phyloP scores from a whole-genome alignment of 169 alveolate genomes.

The Plasmodium billcollinsi region DNA sequence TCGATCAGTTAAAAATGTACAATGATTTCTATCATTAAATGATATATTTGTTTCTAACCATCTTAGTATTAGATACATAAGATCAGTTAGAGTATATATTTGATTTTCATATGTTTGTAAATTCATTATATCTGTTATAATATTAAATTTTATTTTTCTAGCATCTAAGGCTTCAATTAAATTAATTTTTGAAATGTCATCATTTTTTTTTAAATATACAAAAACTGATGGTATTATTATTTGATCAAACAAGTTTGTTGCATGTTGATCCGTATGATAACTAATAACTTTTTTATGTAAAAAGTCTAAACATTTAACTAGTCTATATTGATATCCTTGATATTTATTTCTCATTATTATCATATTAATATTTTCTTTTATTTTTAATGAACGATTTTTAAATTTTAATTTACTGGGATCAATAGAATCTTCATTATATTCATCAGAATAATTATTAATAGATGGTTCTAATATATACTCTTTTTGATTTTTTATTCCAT shows the following conservation, averaged over 20 bases:
- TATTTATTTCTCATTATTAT: slow-evolving; percentile 13
- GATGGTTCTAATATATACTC: slow-evolving; percentile 15
- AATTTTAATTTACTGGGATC: neutral
- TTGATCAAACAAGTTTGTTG: slow-evolving; percentile 57
- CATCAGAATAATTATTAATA: slow-evolving; percentile 15
- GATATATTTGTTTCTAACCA: slow-evolving; percentile 26
- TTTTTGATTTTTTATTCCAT: neutral
- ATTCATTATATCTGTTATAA: slow-evolving; percentile 65
- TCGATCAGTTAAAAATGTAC: slow-evolving; percentile 28
- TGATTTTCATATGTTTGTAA: slow-evolving; percentile 47
- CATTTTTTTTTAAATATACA: slow-evolving; percentile 13
- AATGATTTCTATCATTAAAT: neutral
- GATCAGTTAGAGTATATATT: slow-evolving; percentile 19
- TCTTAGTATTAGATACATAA: slow-evolving; percentile 30
- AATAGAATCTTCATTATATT: neutral
- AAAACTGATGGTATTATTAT: slow-evolving; percentile 42
- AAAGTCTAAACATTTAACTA: slow-evolving; percentile 36
- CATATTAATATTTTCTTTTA: slow-evolving; percentile 8
- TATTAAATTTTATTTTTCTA: slow-evolving; percentile 14
- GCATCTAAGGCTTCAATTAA: neutral
- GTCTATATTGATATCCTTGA: slow-evolving; percentile 19
- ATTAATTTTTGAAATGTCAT: neutral
- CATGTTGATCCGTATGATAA: slow-evolving; percentile 15
- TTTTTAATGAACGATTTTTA: neutral
- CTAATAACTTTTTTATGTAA: slow-evolving; percentile 36